Base-by-base conservation (phyloP, 1,284 basidiomycete genomes). In the Cryptococcus sp. region DNA sequence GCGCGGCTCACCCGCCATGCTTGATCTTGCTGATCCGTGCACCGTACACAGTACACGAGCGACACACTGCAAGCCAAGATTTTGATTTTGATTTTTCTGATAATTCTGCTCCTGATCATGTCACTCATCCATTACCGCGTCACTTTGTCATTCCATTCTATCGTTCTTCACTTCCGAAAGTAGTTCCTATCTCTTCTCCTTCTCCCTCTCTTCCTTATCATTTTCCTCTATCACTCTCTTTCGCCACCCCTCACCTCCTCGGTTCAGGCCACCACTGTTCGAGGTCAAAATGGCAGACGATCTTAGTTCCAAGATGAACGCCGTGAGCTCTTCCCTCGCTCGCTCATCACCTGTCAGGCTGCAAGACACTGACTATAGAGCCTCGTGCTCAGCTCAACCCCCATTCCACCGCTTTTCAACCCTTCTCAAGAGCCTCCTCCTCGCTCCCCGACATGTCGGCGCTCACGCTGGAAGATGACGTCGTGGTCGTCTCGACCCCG, bases 271-370 rank as follows among this genome's bases (percentile, higher is more conserved):
- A 27, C 30, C 35, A 48, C 10, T 55, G 38, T 35, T 41, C 50
- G 45, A 47, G 22, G 8, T 35, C 2, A 13, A 35, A 35, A 35
- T 35, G 30, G 30, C 30, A 35, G 30, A 35, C 7, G 30, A 35
- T 35, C 8, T 8, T 35, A 35, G 10, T 35, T 4, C 30, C 30
- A 35, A 35, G 30, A 35, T 35, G 30, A 35, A 35, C 49, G 16
- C 16, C n/a, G n/a, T 38, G 22, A 49, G 42, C 38, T 15, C 43
- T 25, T 50, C 47, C 55, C 48, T 50, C 49, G 52, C 43, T 50
- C 54, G n/a, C 22, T 52, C 51, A 38, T 25, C 20, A 47, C 45
- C 15, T 20, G 22, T 22, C 27, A 47, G 22, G 22, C 17, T 47
- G 16, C 45, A 50, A 27, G 48, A n/a, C 25, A 20, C 38, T n/a